Evolutionary conservation across 257 asterid species (phyloP), one percentile per base, ranked within the genome.

Genomic region (Solanum lycopersicoides): DNA sequence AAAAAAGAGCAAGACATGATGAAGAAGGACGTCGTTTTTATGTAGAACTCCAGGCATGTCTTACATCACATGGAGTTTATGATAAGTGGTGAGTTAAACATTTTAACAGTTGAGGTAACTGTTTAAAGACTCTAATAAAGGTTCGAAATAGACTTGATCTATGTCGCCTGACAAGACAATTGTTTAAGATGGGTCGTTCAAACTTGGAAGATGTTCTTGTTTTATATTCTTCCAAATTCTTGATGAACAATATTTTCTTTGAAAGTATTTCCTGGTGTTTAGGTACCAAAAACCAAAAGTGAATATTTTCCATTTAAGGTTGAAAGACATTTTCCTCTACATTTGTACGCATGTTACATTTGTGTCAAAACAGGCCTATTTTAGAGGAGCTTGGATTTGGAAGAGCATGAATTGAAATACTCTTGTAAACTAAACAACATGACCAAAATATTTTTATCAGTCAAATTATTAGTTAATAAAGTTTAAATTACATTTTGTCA

Each of bases 1-100:
- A 34, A 13, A 86, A 41, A 42, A 60, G 86, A 76, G 20, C 7
- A 72, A 88, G 89, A 86, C 86, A 86, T 76, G 75, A 89, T 25
- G 63, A 68, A 87, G 85, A 44, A 86, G 68, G 83, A 53, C 34
- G 45, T 71, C 4, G 75, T 35, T 35, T 86, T 41, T 73, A 35
- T 72, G 82, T 73, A 23, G 28, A 73, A 74, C 56, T 23, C 56
- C 3, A 4, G 12, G 20, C 56, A 75, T 75, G 21, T 23, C 56
- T 23, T 6, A 6, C 3, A 42, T 39, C 56, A 30, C 34, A 75
- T 72, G 16, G 18, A 66, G 16, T 73, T 35, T 15, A 18, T 53
- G 63, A 53, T 16, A 16, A 53, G 23, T 53, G 63, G 23, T 50
- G 60, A 50, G 21, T 53, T 53, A 53, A 53, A 53, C 13, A 16